Base-by-base conservation (phyloP, 2,329 filamentous ascomycete genomes). In the Lomentospora prolificans region DNA sequence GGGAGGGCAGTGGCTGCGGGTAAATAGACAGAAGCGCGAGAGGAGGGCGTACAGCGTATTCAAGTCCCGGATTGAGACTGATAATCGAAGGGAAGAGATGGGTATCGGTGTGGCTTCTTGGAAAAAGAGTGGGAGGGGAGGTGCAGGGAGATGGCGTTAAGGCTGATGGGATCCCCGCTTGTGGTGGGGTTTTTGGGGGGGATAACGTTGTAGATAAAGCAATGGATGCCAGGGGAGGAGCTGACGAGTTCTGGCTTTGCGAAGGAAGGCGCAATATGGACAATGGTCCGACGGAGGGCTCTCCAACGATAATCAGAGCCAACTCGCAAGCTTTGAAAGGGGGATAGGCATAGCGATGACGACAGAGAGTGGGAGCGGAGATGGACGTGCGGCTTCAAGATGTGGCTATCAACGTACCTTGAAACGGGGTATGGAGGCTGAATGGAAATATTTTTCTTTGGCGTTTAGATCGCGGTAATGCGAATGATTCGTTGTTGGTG, bases 331-430 rank as follows among this genome's bases (percentile, higher is more conserved):
- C 27, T 41, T 39, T 22, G 17, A n/a, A n/a, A 46, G 31, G 48
- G 57, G 24, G 55, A 55, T 52, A 44, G 56, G 64, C 63, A 61
- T 62, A 64, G 64, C 63, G 68, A 72, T 72, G 70, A 71, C 69
- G 70, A 72, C 67, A 70, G 69, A 66, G 67, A 66, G 64, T 62
- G 63, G 63, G 62, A 63, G 64, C 64, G 65, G 60, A 63, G 61
- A 63, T 63, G 64, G 65, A 44, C 55, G 50, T 50, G 58, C 55
- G 57, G 52, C n/a, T n/a, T n/a, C 54, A 57, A 54, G 57, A 48
- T 36, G 50, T 41, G 25, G 31, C 27, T 50, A 50, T 59, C 59
- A 55, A 61, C 60, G 55, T 60, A 62, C 60, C 60, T 62, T 25
- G 46, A 50, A 36, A 44, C 39, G 33, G 46, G 9, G 14, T 51